Percentiles rank a stretch among this genome's conserved stretches.
Evolutionary conservation across 2,329 filamentous ascomycete genomes (phyloP).

Genomic region (Lachnellula subtilissima): DNA sequence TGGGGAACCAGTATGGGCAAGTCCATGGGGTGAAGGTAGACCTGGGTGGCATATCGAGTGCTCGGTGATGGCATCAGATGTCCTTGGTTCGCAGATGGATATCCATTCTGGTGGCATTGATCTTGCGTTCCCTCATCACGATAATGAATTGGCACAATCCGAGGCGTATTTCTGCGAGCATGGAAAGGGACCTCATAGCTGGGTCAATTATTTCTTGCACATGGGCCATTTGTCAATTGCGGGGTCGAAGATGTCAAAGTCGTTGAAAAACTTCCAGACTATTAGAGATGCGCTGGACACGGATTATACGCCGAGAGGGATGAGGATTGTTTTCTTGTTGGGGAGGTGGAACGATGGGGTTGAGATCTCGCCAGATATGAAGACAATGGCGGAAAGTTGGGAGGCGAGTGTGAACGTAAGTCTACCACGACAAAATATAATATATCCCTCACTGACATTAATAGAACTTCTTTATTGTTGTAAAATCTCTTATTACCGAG

Average conservation of each 20-base stretch:
- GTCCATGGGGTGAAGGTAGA: conserved; percentile 79
- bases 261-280: conserved; percentile 91
- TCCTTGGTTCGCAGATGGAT: conserved; percentile 81
- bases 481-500: conserved; percentile 50
- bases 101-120: conserved; percentile 93
- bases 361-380: conserved; percentile 81
- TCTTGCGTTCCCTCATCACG: conserved; percentile 85
- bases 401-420: conserved; percentile 69
- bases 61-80: conserved; percentile 88
- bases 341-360: conserved; percentile 88
- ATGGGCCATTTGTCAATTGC: conserved; percentile 90
- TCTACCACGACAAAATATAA: conserved; percentile 7
- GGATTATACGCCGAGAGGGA: conserved; percentile 68
- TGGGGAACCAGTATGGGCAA: conserved; percentile 86
- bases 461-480: conserved; percentile 55
- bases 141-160: conserved; percentile 86
- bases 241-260: conserved; percentile 94
- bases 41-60: conserved; percentile 98
- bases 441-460: conserved; percentile 8
- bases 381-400: conserved; percentile 70
- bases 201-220: conserved; percentile 95
- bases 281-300: conserved; percentile 74
- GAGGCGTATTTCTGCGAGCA: conserved; percentile 66
- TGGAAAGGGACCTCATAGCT: conserved; percentile 55
- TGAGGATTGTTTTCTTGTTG: conserved; percentile 83